These are phyloP conservation scores for Balamuthia mandrillaris DNA, from an alignment of 208 protist species.

Conservation along the genomic window DNA sequence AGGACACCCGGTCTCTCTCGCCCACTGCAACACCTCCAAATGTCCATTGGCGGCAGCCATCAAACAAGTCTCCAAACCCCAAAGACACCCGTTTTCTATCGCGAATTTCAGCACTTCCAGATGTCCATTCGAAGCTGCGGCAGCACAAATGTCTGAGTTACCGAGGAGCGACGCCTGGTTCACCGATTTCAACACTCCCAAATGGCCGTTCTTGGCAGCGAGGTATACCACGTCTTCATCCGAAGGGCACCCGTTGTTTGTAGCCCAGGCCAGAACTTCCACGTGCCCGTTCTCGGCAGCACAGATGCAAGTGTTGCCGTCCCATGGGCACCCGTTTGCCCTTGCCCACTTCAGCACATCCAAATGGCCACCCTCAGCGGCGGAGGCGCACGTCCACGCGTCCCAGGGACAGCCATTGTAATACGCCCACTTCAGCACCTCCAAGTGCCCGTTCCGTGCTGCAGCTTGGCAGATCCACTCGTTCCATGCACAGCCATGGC, in stretches of 20 bases:
- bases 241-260: background rate
- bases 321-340: background rate
- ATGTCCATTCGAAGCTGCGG: background rate
- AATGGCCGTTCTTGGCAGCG: too few species aligned
- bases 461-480: background rate
- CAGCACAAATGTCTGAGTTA: too few species aligned
- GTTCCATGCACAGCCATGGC: background rate
- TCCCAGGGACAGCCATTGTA: background rate
- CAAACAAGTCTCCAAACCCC: too few species aligned
- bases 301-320: background rate
- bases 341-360: background rate
- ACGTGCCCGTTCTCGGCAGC: background rate
- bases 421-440: background rate
- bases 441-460: background rate
- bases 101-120: background rate
- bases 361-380: background rate
- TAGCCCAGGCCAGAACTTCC: background rate
- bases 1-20: background rate
- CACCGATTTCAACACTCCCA: too few species aligned
- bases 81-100: too few species aligned
- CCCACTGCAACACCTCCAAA: background rate
- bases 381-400: background rate
- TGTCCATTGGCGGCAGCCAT: background rate
- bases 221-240: too few species aligned
- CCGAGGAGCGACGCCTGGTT: too few species aligned